Base-by-base conservation (phyloP, 257 asterid species). In the Capsicum chinense region DNA sequence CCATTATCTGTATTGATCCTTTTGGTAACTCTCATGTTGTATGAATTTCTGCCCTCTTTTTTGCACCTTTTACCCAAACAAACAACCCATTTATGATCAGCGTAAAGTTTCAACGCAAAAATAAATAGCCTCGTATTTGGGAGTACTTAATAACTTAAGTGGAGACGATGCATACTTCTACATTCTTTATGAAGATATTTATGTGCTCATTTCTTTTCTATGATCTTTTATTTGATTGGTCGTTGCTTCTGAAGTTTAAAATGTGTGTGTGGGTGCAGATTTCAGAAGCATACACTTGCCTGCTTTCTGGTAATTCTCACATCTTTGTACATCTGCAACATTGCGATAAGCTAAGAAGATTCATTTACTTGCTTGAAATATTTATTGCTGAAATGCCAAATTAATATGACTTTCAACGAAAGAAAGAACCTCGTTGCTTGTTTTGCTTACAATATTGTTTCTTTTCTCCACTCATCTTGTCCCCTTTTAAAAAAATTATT, bases 251-350 rank as follows among this genome's bases (percentile, higher is more conserved):
- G 64, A 76, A 52, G 26, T 76, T 76, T 26, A 52, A 21, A 26
- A 26, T 76, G 81, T 0, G 50, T 71, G 16, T 76, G 26, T 52
- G 63, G 50, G 21, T 86, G 91, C 92, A 93, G 97, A 83, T 93
- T 83, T 93, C 95, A 16, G 94, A 92, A 91, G 97, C 97, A 74
- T 91, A 93, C 82, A 37, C 90, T 59, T 89, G 88, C 84, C 84
- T 93, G 39, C 86, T 70, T 69, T 90, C 92, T 11, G 96, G 93
- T 91, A 90, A 85, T 26, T 76, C 26, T 76, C 81, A 76, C 14
- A 26, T 26, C 81, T 76, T 76, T 35, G 50, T 17, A 14, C 39
- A 39, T 59, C 47, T 76, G 60, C 81, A 76, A 76, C 42, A 4
- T 26, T 26, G 63, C 14, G 64, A 14, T 63, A 26, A 60, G 74